Evolutionary conservation across 2,329 filamentous ascomycete genomes (phyloP), one percentile per base, ranked within the genome.

Genomic region (Fusarium sp.): DNA sequence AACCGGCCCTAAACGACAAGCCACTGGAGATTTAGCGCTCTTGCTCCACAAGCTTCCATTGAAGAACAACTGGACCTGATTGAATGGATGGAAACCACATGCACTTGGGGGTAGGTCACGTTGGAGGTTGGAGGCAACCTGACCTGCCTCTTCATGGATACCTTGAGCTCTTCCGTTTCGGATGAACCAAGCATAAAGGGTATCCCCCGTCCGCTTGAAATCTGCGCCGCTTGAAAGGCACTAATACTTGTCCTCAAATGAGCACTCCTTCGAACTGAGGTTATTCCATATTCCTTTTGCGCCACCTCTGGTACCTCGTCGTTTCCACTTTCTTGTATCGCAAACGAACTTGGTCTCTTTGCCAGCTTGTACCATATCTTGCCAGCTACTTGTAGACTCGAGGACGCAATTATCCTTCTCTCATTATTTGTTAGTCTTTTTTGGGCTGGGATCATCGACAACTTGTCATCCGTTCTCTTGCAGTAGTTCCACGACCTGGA

Each of bases 81-180:
- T 69, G 37, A 62, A 65, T 69, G 66, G 67, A 61, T 59, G 60
- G 63, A 60, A 65, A 65, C 56, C 67, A 59, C 40, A 25, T 58
- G 54, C 40, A 35, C 40, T 58, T 28, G 43, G 71, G 65, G 64
- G 54, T 30, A 68, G 71, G 73, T 75, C 73, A 75, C 73, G 71
- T 67, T 76, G 73, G 72, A 74, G 73, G 67, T 65, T 72, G 67
- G 71, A 72, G 73, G 67, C 68, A 74, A 65, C 71, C 71, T 74
- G 54, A 67, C 65, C 64, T 63, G 54, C 54, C 38, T 57, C 25
- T 62, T 40, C 63, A 42, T 37, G 60, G 53, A 63, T 60, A 63
- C 69, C 58, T 71, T 61, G 67, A 61, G 42, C 62, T 61, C 64
- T 64, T 47, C 47, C 50, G 56, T 62, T 69, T 73, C 62, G 66